Percentiles rank a stretch among this genome's conserved stretches.
Evolutionary conservation across 345 rosid species (phyloP).

Genomic region (Gynandropsis gynandra): DNA sequence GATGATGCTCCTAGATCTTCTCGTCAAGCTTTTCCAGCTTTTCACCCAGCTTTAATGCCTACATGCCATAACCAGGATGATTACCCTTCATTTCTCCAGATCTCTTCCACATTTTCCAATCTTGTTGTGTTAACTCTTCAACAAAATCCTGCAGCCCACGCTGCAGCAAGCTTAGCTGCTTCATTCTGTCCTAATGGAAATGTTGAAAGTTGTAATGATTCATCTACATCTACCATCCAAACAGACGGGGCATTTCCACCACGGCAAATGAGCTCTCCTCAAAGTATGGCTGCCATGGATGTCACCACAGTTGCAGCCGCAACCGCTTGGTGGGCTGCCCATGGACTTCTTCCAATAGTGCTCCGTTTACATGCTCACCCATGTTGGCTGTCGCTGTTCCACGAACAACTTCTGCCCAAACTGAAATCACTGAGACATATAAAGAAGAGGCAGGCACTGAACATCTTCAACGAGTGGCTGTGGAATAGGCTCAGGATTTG

Average conservation of each 20-base stretch:
- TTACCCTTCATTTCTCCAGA: slow-evolving; percentile 58
- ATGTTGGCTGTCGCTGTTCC: slow-evolving; percentile 37
- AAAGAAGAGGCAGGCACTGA: slow-evolving; percentile 26
- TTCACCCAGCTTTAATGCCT: slow-evolving; percentile 36
- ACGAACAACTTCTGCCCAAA: slow-evolving; percentile 33
- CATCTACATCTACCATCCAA: slow-evolving; percentile 30
- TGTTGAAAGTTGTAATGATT: slow-evolving; percentile 41
- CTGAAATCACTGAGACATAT: slow-evolving; percentile 23
- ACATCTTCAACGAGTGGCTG: slow-evolving; percentile 33
- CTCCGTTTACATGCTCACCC: slow-evolving; percentile 57
- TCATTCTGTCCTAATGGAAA: slow-evolving; percentile 66
- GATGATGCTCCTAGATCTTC: slow-evolving; percentile 30
- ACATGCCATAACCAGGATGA: slow-evolving; percentile 50
- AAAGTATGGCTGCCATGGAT: slow-evolving; percentile 64
- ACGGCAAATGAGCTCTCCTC: slow-evolving; percentile 38
- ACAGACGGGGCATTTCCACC: slow-evolving; percentile 26
- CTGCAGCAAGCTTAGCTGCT: slow-evolving; percentile 83
- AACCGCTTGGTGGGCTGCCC: slow-evolving; percentile 98
- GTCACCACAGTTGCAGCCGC: slow-evolving; percentile 96
- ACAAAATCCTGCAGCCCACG: slow-evolving; percentile 88
- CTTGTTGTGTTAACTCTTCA: slow-evolving; percentile 62
- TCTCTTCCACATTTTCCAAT: slow-evolving; percentile 67
- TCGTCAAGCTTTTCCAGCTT: slow-evolving; percentile 45
- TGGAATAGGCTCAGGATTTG: slow-evolving; percentile 31
- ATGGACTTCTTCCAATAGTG: slow-evolving; percentile 79